Base-by-base conservation (phyloP, 768 basidiomycete species). In the Kwoniella newhampshirensis region DNA sequence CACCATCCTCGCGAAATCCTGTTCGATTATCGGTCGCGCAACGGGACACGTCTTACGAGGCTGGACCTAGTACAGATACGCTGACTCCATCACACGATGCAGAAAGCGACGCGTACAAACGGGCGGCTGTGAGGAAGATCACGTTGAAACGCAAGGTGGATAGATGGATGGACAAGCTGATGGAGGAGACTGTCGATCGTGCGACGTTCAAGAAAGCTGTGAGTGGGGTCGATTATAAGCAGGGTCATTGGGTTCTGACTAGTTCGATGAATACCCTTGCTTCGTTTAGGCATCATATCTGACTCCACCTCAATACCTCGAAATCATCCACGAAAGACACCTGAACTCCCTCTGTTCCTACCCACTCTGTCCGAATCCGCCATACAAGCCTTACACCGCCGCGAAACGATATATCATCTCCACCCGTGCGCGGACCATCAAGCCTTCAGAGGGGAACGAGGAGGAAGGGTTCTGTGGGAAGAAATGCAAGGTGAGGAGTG, bases 301-400 rank as follows among this genome's bases (percentile, higher is more conserved):
- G 8, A 62, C 61, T 23, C 66, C 68, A 5, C 50, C 58, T 4
- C 68, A 70, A 54, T 75, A 74, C 46, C 57, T 55, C 17, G 66
- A 70, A 48, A 59, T 70, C 23, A 55, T 53, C 12, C 72, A 72
- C 47, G 74, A 75, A 58, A 57, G 74, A 26, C 74, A 75, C 43
- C 63, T 75, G 9, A 67, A 67, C 48, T 26, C 23, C 1, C 46
- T 66, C 30, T 75, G 74, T 56, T 73, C 70, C 3, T 75, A 75
- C 40, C 69, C 72, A 1, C 30, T 56, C 2, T 75, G 74, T 30
- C 41, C 63, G 3, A 72, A 71, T 21, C 42, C 54, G 0, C 71
- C 74, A 0, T 17, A 17, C 6, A 57, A 47, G 23, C 65, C 67
- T 17, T 75, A 65, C 59, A 57, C 59, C 26, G 42, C 67, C 5